Evolutionary conservation across 148 eudicot species (phyloP).

Genomic region (Persicaria maculosa): DNA sequence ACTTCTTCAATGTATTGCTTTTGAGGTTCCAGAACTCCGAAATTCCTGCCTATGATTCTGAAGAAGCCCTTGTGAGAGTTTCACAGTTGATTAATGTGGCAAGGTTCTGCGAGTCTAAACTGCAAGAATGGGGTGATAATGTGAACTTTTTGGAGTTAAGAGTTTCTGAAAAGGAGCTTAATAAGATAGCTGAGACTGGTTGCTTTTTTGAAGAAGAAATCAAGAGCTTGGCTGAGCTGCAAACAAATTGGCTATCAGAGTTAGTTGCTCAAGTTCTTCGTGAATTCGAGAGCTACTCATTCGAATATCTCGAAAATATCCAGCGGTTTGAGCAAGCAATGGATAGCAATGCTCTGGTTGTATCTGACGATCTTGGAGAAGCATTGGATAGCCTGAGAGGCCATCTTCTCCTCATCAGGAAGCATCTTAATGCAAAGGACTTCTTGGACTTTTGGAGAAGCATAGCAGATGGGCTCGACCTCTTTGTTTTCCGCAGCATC

Average conservation of each 20-base stretch:
- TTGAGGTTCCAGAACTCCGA: conserved; percentile 24
- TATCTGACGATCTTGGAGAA: conserved; percentile 34
- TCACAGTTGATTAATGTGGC: conserved; percentile 40
- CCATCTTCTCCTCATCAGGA: conserved; percentile 23
- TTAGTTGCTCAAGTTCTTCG: conserved; percentile 33
- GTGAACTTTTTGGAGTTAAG: conserved; percentile 39
- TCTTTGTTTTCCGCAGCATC: conserved; percentile 32
- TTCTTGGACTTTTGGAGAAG: conserved; percentile 48
- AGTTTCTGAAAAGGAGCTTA: conserved; percentile 25
- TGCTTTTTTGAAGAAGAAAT: conserved; percentile 41
- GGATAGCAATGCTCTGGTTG: conserved; percentile 4
- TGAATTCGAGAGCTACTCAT: conserved; percentile 28
- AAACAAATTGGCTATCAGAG: conserved; percentile 40
- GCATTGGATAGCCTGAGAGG: conserved; percentile 36
- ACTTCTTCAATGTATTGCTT: conserved; percentile 27
- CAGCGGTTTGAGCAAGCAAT: conserved; percentile 17
- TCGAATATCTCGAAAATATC: conserved; percentile 23
- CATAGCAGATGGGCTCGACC: conserved; percentile 48
- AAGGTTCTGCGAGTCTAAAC: conserved; percentile 33
- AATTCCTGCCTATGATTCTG: conserved; percentile 17
- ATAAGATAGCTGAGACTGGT: conserved; percentile 5
- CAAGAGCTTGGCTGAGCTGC: conserved; percentile 34
- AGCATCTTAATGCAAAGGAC: conserved; percentile 35
- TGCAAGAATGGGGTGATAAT: conserved; percentile 45
- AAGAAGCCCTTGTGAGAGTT: conserved; percentile 25